Conservation (phyloP, 202 grass and related monocot species). For the Eragrostis tef region DNA sequence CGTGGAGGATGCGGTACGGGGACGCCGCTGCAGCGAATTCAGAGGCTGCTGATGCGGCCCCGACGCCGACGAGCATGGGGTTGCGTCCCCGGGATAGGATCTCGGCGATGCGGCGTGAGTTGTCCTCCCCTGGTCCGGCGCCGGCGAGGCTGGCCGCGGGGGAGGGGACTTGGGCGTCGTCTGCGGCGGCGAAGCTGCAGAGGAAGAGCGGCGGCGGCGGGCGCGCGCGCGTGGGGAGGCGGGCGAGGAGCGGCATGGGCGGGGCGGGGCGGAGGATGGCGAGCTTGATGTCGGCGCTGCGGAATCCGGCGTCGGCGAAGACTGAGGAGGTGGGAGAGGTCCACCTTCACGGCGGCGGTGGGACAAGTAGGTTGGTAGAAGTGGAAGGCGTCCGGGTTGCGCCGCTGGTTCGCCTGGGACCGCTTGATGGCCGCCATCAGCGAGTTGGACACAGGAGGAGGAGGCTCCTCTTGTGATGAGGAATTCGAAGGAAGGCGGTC, state of each 20-base stretch:
- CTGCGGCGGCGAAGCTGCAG: constrained; percentile 70
- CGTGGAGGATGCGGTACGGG: constrained; percentile 58
- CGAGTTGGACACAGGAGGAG: constrained; percentile 72
- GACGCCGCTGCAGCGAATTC: constrained; percentile 54
- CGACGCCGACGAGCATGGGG: constrained; percentile 87
- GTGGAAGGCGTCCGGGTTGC: constrained; percentile 90
- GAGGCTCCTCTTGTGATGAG: no score
- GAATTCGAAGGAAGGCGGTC: constrained; percentile 52
- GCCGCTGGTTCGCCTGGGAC: constrained; percentile 83
- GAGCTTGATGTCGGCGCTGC: constrained; percentile 77
- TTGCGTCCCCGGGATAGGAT: constrained; percentile 74
- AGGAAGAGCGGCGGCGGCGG: constrained; percentile 89
- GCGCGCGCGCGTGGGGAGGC: constrained; percentile 47
- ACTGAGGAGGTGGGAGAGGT: constrained; percentile 79
- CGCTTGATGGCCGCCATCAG: constrained; percentile 94
- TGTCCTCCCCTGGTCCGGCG: constrained; percentile 57
- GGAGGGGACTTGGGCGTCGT: constrained; percentile 61
- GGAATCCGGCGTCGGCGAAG: constrained; percentile 82
- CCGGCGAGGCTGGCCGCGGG: constrained; percentile 33
- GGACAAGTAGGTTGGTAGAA: constrained; percentile 69
- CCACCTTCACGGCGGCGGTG: constrained; percentile 67
- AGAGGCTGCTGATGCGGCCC: constrained; percentile 57
- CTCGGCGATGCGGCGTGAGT: constrained; percentile 71
- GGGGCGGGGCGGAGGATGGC: constrained; percentile 78
- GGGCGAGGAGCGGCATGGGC: constrained; percentile 64